Evolutionary conservation across 257 asterid genomes (phyloP), one percentile per base, ranked within the genome.

Genomic region (Euphrasia confusa): DNA sequence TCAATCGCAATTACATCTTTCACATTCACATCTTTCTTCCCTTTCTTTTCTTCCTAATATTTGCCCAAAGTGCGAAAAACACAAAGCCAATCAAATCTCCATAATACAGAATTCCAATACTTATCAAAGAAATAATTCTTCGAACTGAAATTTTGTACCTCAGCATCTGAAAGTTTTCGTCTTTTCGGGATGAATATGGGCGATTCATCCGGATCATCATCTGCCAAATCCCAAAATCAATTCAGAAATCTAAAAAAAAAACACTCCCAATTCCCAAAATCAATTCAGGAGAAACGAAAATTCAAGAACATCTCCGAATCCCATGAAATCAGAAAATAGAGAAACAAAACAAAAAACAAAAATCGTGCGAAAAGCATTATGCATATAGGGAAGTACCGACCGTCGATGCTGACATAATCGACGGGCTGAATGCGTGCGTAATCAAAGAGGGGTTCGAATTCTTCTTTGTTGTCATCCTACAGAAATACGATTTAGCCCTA

Each of bases 381-480:
- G 14, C 21, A 15, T 12, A 12, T 11, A 47, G 27, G 11, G 18
- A 47, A 13, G 57, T 42, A 67, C 75, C 67, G 64, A 87, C 98
- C 98, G 12, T 80, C 95, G 52, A 81, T 65, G 66, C 61, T 48
- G 52, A 80, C 67, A 32, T 70, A 71, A 47, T 61, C 60, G 55
- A 30, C 45, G 4, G 97, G 99, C 76, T 89, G 99, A 63, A 87
- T 77, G 42, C 97, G 95, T 37, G 82, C 63, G 74, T 93, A 93
- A 83, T 93, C 96, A 64, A 93, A 93, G 44, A 93, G 99, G 26
- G 99, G 90, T 49, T 93, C 99, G 67, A 93, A 72, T 79, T 93
- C 99, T 33, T 92, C 96, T 12, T 66, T 54, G n/a, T 73, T 33
- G 21, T 86, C 85, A 6, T 60, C 95, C 97, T 87, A 61, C 33